Conservation (phyloP, 2,329 filamentous ascomycete species). For the Colletotrichum sidae region DNA sequence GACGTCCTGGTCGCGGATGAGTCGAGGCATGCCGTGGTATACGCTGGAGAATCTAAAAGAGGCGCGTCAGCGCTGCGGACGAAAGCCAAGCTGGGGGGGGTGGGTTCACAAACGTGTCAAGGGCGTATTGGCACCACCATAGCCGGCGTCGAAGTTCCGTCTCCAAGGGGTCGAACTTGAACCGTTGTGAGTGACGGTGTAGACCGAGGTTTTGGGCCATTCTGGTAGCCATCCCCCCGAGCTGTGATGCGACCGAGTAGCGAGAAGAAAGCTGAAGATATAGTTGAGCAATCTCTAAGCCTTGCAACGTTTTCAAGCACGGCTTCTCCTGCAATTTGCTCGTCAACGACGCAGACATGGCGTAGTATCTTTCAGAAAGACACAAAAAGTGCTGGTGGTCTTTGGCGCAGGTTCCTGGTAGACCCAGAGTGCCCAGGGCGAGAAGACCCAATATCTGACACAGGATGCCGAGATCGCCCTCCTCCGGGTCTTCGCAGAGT, state of each 20-base stretch:
- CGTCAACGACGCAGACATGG: slow-evolving; percentile 33
- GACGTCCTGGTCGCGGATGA: slow-evolving; percentile 43
- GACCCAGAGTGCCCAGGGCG: slow-evolving; percentile 39
- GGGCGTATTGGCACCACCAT: slow-evolving; percentile 44
- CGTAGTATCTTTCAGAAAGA: slow-evolving; percentile 39
- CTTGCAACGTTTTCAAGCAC: slow-evolving; percentile 40
- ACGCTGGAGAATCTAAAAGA: slow-evolving; percentile 40
- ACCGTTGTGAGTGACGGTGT: slow-evolving; percentile 42
- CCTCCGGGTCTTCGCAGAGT: slow-evolving; percentile 11
- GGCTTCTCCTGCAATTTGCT: slow-evolving; percentile 37
- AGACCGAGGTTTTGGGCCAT: slow-evolving; percentile 42
- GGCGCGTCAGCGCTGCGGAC: background rate
- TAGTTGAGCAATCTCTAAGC: slow-evolving; percentile 40
- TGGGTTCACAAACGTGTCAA: slow-evolving; percentile 39
- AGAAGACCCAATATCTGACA: slow-evolving; percentile 39
- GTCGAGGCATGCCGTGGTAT: slow-evolving; percentile 43
- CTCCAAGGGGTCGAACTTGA: slow-evolving; percentile 43
- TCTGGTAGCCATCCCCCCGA: slow-evolving; percentile 41
- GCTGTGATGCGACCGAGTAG: slow-evolving; percentile 39
- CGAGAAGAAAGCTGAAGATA: slow-evolving; percentile 42
- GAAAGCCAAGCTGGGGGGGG: no score
- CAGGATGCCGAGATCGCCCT: slow-evolving; percentile 18
- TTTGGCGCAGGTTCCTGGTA: slow-evolving; percentile 21
- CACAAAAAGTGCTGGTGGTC: slow-evolving; percentile 41
- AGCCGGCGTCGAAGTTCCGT: slow-evolving; percentile 41